A percentile compares a stretch with the other conserved stretches of the same genome.
Evolutionary conservation across 1,284 basidiomycete species (phyloP).

Genomic region (Golubevia sp.): DNA sequence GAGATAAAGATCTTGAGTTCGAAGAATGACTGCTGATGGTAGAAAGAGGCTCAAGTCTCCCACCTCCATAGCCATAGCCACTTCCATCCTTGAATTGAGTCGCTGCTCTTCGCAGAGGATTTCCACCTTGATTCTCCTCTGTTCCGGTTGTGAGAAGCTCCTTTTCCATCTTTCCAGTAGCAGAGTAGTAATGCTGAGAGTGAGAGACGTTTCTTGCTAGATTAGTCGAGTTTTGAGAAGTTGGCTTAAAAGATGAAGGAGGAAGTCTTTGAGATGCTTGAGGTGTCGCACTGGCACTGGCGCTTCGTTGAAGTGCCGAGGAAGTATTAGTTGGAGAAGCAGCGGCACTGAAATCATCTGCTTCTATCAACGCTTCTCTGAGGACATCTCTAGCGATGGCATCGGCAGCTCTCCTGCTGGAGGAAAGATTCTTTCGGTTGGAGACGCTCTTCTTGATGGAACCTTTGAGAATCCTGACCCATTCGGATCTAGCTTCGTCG

Average conservation of each 20-base stretch:
- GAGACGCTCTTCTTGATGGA: constrained; percentile 3
- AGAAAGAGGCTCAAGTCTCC: neutral
- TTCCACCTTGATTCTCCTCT: neutral
- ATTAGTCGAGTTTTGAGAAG: too few species aligned
- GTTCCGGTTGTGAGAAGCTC: constrained; percentile 15
- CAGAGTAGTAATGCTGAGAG: constrained; percentile 32
- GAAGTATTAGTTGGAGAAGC: too few species aligned
- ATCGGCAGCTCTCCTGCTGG: constrained; percentile 16
- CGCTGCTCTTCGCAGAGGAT: constrained; percentile 3
- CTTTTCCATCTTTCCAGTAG: constrained; percentile 12
- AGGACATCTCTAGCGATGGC: constrained; percentile 28
- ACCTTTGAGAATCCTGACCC: constrained; percentile 12
- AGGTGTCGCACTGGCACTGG: neutral
- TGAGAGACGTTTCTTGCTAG: constrained; percentile 16
- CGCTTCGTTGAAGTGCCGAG: constrained; percentile 4
- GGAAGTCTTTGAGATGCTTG: too few species aligned
- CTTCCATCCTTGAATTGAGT: neutral
- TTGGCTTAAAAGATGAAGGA: too few species aligned
- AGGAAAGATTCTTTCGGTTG: constrained; percentile 1
- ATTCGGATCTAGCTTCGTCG: constrained; percentile 11
- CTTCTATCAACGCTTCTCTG: constrained; percentile 27
- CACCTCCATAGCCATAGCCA: neutral
- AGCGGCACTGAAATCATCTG: neutral
- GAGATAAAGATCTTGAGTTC: neutral
- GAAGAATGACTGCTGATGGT: constrained; percentile 18